Base-by-base conservation (phyloP, 148 eudicot genomes). In the Rhododendron mucronatum region DNA sequence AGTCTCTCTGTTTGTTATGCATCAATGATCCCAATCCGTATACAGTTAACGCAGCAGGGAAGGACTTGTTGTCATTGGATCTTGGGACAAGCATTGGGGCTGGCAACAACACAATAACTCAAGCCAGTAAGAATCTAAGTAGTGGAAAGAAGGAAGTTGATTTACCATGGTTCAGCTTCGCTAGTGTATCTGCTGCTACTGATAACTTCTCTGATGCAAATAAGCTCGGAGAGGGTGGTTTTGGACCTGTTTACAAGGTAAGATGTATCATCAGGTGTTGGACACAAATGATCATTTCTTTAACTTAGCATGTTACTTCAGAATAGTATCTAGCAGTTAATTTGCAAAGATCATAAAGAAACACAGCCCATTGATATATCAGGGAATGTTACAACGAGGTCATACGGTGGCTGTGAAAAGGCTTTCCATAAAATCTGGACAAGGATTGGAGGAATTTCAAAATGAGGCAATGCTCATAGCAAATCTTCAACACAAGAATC, bases 181-280 rank as follows among this genome's bases (percentile, higher is more conserved):
- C 65, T 18, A 59, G 65, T 59, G 65, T 59, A 21, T 20, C 65
- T 59, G 26, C 65, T 21, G 67, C 67, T 20, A 59, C 67, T 21
- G 26, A 59, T 59, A 87, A 33, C 91, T 89, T 33, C 89, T 51
- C 55, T 13, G 16, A 51, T 2, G 16, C 55, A 51, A 51, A 51
- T 51, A 51, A 51, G 55, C 16, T 51, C 4, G 55, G 55, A 51
- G 55, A 51, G 15, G 55, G 55, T 51, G 55, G 55, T 51, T 50
- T 51, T 51, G 55, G 55, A 51, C 55, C 55, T 51, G 55, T 51
- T 51, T 51, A 51, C 55, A 51, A 51, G 55, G 55, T 51, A 51
- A 51, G 16, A 51, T 51, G 10, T 11, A 51, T 10, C 55, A 51
- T 13, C 55, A 11, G 55, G 55, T 51, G 15, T 13, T 13, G 55